A percentile compares a stretch with the other conserved stretches of the same genome.
Conservation (phyloP, 176 grass and related monocot genomes). For the Carex myosuroides region DNA sequence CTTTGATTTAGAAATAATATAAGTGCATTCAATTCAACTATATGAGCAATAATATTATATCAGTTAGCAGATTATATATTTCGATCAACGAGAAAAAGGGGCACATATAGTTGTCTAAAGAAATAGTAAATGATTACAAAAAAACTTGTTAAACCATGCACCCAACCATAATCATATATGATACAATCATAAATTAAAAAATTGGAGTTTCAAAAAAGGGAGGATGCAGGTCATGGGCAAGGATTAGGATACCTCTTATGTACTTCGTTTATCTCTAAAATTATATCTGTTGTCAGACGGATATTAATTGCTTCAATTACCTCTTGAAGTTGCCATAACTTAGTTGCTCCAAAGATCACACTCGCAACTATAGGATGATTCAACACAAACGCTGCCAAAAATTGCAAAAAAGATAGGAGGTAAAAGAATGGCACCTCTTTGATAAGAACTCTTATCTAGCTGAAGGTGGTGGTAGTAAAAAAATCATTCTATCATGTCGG, state of each 20-base stretch:
- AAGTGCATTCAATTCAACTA: background rate
- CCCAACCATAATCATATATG: background rate
- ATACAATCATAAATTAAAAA: background rate
- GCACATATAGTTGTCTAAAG: background rate
- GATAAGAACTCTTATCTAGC: background rate
- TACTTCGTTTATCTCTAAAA: slow-evolving; percentile 58
- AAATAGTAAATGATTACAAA: background rate
- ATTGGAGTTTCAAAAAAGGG: background rate
- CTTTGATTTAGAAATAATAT: background rate
- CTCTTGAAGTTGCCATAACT: slow-evolving; percentile 60
- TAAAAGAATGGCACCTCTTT: background rate
- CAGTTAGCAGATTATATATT: background rate
- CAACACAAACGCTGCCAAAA: slow-evolving; percentile 46
- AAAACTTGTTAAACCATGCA: background rate
- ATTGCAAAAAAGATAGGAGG: background rate
- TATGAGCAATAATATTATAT: background rate
- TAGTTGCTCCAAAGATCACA: slow-evolving; percentile 71
- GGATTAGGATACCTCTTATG: slow-evolving; percentile 57
- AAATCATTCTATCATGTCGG: background rate
- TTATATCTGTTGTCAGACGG: slow-evolving; percentile 35
- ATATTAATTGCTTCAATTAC: slow-evolving; percentile 40
- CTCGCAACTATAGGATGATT: slow-evolving; percentile 65
- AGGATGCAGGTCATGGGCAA: slow-evolving; percentile 40
- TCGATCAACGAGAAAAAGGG: background rate
- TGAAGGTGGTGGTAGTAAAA: background rate